Conservation (phyloP, 805 yeast species). For the Lipomyces kockii region DNA sequence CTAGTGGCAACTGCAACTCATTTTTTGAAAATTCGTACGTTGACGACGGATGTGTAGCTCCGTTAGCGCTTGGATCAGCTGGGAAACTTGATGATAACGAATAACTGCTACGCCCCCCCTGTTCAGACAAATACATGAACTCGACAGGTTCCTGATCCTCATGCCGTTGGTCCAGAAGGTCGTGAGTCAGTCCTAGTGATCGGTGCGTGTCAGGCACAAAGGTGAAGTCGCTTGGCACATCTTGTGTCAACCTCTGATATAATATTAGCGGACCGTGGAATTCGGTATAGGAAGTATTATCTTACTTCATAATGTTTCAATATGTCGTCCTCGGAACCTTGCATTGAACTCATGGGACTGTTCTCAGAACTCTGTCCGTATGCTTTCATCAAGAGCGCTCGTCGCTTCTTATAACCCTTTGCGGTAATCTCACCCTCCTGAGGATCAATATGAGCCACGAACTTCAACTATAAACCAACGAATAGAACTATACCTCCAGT, state of each 20-base stretch:
- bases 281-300: neutral
- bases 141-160: neutral
- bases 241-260: neutral
- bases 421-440: slow-evolving; percentile 72
- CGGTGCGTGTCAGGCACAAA: neutral
- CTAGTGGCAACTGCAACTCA: slow-evolving; percentile 61
- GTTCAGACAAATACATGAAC: neutral
- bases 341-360: neutral
- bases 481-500: slow-evolving; percentile 13
- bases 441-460: neutral
- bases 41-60: slow-evolving; percentile 15
- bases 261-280: neutral
- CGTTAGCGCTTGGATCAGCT: slow-evolving; percentile 7
- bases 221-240: neutral
- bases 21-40: slow-evolving; percentile 9
- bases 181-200: neutral
- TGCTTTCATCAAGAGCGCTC: slow-evolving; percentile 43
- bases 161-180: neutral
- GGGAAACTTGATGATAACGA: slow-evolving; percentile 2
- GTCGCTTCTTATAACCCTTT: slow-evolving; percentile 69
- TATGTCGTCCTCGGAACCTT: slow-evolving; percentile 4
- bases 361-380: slow-evolving; percentile 15
- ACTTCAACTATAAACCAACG: neutral
- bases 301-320: neutral
- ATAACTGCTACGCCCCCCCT: slow-evolving; percentile 2